Conservation (phyloP, 2,329 filamentous ascomycete species). For the Graphilbum fragrans region DNA sequence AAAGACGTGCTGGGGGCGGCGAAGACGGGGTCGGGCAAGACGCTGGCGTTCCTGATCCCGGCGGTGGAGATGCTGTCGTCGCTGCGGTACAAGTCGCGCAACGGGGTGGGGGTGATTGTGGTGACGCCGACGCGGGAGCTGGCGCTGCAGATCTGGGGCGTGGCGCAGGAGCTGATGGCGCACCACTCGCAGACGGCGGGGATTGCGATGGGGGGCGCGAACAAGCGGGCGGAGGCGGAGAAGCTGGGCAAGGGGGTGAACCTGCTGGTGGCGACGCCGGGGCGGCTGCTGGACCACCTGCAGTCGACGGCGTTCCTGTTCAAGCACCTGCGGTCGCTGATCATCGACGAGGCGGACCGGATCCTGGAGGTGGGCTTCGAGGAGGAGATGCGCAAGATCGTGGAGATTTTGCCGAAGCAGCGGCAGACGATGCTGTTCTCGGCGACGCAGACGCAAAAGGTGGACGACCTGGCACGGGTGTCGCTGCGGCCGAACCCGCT, state of each 20-base stretch:
- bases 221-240: conserved; percentile 78
- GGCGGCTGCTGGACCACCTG: conserved; percentile 83
- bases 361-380: conserved; percentile 97
- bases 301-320: conserved; percentile 86
- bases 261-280: conserved; percentile 85
- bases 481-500: conserved; percentile 82
- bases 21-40: conserved; percentile 89
- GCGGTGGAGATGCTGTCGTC: conserved; percentile 87
- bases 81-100: conserved; percentile 86
- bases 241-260: conserved; percentile 94
- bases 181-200: conserved; percentile 75
- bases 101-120: conserved; percentile 84
- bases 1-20: conserved; percentile 86
- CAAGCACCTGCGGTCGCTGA: conserved; percentile 83
- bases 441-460: conserved; percentile 95
- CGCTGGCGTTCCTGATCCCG: conserved; percentile 84
- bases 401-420: conserved; percentile 82
- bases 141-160: conserved; percentile 91
- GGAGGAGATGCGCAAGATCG: conserved; percentile 93
- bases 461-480: conserved; percentile 90
- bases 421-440: conserved; percentile 98
- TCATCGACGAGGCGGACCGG: conserved; percentile 94
- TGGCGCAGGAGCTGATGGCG: conserved; percentile 84
- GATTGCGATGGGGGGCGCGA: conserved; percentile 81
- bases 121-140: conserved; percentile 90